A percentile compares a stretch with the other conserved stretches of the same genome.
These are phyloP conservation scores for Bassia scoparia DNA, from an alignment of 148 eudicot species.

Conservation along the genomic window DNA sequence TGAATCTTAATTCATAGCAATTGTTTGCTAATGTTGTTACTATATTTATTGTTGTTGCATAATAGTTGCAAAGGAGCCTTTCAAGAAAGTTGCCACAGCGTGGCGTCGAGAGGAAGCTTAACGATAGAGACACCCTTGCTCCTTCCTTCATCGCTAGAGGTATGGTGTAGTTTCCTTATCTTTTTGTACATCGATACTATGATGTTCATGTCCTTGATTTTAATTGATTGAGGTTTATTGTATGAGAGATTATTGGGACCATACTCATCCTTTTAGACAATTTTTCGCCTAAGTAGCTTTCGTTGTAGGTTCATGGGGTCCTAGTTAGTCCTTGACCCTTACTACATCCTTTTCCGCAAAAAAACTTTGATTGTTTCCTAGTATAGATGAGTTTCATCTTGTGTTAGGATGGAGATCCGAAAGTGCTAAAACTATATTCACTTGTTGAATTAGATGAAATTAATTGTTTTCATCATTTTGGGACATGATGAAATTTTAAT, in stretches of 20 bases:
- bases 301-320: not conserved
- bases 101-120: constrained; percentile 40
- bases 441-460: no score
- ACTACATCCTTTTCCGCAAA: not conserved
- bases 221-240: not conserved
- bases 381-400: no score
- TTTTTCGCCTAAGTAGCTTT: not conserved
- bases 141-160: constrained; percentile 52
- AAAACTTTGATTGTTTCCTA: no score
- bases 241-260: not conserved
- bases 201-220: not conserved
- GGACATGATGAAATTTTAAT: not conserved
- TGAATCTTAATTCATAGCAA: not conserved
- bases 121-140: constrained; percentile 30
- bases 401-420: no score
- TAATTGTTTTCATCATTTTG: no score
- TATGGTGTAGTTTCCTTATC: constrained; percentile 13
- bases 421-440: no score
- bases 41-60: not conserved
- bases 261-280: not conserved
- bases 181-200: not conserved
- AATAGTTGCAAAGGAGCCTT: constrained; percentile 59
- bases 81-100: constrained; percentile 47
- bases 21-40: constrained; percentile 10
- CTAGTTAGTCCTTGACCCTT: not conserved